Evolutionary conservation across 2,329 filamentous ascomycete species (phyloP).

Genomic region (Akanthomyces uredinophilus): DNA sequence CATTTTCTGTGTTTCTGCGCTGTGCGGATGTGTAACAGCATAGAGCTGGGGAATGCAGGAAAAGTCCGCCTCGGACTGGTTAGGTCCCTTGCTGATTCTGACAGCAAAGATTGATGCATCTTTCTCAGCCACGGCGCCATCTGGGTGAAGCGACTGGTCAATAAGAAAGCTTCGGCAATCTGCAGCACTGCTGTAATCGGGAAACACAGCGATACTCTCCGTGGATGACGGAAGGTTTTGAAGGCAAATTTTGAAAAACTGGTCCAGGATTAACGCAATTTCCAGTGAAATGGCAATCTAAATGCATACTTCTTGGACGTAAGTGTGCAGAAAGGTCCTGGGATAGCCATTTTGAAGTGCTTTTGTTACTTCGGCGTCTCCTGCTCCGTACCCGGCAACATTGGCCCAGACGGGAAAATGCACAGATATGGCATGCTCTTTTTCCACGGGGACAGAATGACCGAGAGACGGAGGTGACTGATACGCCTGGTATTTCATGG

Average conservation of each 20-base stretch:
- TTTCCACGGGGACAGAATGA: neutral
- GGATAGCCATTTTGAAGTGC: slow-evolving; percentile 1
- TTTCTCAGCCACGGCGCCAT: neutral
- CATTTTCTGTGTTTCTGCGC: neutral
- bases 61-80: neutral
- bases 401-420: neutral
- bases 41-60: neutral
- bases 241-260: neutral
- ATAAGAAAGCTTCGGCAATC: neutral
- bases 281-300: neutral
- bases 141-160: neutral
- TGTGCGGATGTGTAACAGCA: neutral
- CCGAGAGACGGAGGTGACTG: neutral
- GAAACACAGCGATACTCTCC: neutral
- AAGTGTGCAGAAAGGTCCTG: neutral
- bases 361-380: neutral
- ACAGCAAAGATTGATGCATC: neutral
- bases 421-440: neutral
- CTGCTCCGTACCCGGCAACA: neutral
- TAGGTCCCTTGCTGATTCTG: neutral
- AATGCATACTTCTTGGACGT: neutral
- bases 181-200: neutral
- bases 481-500: neutral
- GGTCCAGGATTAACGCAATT: neutral
- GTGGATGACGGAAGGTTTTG: neutral